Evolutionary conservation across 2,329 filamentous ascomycete genomes (phyloP).

Genomic region (Didymella segeticola): DNA sequence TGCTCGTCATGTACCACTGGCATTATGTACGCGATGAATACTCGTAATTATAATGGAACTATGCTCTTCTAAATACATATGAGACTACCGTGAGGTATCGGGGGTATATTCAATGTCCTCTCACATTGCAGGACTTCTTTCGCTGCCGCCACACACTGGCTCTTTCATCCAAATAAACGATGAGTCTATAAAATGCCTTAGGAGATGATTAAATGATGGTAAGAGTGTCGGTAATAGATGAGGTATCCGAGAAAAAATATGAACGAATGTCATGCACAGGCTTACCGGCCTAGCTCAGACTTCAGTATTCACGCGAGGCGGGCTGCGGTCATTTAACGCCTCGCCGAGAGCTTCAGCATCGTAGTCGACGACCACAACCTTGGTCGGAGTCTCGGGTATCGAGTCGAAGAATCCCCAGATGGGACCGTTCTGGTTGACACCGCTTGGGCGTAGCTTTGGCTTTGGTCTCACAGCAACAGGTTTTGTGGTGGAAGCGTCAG

Average conservation of each 20-base stretch:
- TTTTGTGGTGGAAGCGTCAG: background rate
- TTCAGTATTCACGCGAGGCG: background rate
- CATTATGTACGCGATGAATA: background rate
- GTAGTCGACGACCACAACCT: constrained; percentile 45
- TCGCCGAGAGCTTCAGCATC: constrained; percentile 49
- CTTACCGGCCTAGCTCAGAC: background rate
- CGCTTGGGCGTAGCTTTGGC: constrained; percentile 37
- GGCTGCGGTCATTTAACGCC: constrained; percentile 36
- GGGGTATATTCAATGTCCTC: constrained; percentile 8
- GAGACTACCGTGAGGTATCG: constrained; percentile 3
- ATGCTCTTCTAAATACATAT: constrained; percentile 5
- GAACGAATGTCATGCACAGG: constrained; percentile 1
- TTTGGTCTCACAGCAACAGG: constrained; percentile 1
- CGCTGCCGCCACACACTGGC: background rate
- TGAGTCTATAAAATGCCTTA: background rate
- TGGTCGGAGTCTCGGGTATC: constrained; percentile 41
- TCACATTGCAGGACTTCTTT: background rate
- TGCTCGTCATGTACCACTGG: too few species aligned
- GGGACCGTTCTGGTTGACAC: constrained; percentile 49
- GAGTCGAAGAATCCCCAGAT: constrained; percentile 49
- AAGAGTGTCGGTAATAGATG: background rate
- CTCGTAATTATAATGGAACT: background rate
- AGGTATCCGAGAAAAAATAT: background rate
- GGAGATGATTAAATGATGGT: constrained; percentile 15
- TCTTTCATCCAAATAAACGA: constrained; percentile 1